These are phyloP conservation scores for Hymenoscyphus fructigenus DNA, from an alignment of 2,329 filamentous ascomycete genomes.

Conservation along the genomic window DNA sequence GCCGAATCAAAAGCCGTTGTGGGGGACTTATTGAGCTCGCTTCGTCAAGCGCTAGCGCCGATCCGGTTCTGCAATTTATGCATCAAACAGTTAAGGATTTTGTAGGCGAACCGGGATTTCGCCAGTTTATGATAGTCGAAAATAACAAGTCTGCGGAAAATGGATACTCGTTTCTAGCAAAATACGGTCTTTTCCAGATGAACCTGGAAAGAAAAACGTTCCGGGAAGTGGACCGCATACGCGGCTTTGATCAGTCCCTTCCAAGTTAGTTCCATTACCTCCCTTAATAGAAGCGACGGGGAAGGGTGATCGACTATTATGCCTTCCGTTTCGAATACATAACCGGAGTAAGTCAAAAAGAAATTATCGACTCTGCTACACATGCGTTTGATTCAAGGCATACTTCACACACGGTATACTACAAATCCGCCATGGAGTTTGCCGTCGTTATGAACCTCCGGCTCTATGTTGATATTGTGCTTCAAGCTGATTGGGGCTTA, in stretches of 20 bases:
- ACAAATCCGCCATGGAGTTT: neutral
- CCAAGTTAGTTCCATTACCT: neutral
- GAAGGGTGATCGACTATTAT: no score
- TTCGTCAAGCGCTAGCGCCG: neutral
- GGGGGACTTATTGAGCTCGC: neutral
- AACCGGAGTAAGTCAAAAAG: neutral
- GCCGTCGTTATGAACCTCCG: neutral
- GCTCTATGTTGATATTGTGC: neutral
- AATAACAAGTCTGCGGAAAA: neutral
- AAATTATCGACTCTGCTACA: neutral
- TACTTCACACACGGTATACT: neutral
- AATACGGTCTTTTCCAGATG: neutral
- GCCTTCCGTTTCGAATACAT: neutral
- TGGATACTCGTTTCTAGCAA: neutral
- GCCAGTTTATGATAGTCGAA: neutral
- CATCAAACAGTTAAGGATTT: neutral
- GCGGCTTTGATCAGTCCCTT: neutral
- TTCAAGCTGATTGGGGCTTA: no score
- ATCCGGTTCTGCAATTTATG: neutral
- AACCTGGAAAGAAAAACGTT: neutral
- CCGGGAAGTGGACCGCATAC: neutral
- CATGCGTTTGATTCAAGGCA: neutral
- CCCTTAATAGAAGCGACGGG: neutral
- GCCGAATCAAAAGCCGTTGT: neutral
- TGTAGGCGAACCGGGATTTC: neutral